phyloP scores from a whole-genome alignment of 192 early-diverging fungal genomes.

The Podila epicladia region DNA sequence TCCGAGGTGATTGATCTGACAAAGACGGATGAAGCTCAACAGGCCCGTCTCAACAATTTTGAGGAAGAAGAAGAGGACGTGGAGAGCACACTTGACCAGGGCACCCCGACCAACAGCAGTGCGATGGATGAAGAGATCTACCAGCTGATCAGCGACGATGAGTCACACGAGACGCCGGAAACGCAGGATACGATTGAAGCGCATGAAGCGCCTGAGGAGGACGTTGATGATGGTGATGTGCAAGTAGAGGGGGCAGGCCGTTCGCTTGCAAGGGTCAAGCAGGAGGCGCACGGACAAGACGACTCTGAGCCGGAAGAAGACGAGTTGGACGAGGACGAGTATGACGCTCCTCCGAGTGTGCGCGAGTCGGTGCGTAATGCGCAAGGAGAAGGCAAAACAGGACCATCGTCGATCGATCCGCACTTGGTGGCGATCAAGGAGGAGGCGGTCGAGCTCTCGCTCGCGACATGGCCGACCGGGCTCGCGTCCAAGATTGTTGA shows the following conservation, averaged over 20 bases:
- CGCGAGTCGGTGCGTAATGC: too few species aligned
- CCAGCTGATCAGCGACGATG: background rate
- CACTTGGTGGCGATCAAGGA: background rate
- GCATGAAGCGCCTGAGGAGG: conserved; percentile 31
- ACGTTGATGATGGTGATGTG: conserved; percentile 51
- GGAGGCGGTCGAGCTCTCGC: background rate
- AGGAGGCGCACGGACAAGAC: conserved; percentile 15
- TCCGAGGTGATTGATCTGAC: conserved; percentile 48
- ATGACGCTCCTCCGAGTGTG: conserved; percentile 1
- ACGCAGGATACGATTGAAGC: background rate
- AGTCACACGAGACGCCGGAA: conserved; percentile 5
- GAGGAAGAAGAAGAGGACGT: conserved; percentile 10
- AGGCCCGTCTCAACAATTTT: conserved; percentile 9
- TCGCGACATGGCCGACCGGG: background rate
- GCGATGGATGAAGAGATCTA: background rate
- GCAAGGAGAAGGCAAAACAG: background rate
- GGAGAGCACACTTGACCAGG: background rate
- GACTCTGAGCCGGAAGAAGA: conserved; percentile 41
- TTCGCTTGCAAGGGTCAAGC: background rate
- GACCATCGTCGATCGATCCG: background rate
- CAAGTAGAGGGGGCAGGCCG: conserved; percentile 28
- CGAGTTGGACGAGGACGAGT: conserved; percentile 31
- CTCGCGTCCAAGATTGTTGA: background rate
- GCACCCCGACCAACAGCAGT: background rate
- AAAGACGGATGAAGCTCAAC: conserved; percentile 42